Conservation (phyloP, 2,329 filamentous ascomycete species). For the Botrytis sinoallii region DNA sequence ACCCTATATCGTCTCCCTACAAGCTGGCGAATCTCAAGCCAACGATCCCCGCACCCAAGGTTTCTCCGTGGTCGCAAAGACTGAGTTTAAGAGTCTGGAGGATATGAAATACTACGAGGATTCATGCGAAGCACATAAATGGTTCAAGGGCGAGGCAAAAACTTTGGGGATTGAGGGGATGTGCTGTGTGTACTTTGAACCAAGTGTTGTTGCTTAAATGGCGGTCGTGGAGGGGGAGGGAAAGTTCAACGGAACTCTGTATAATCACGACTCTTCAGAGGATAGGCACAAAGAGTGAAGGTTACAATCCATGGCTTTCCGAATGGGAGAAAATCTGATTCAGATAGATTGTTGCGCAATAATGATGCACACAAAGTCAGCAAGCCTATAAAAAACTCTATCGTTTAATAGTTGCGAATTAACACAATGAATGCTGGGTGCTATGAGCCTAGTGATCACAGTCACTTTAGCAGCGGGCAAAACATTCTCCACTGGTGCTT, state of each 20-base stretch:
- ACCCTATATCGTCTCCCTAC: conserved; percentile 52
- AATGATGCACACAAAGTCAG: neutral
- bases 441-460: neutral
- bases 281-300: neutral
- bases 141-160: conserved; percentile 40
- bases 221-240: neutral
- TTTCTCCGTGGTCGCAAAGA: conserved; percentile 52
- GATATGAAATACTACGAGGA: conserved; percentile 61
- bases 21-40: conserved; percentile 45
- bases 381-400: neutral
- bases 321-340: neutral
- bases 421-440: neutral
- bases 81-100: conserved; percentile 51
- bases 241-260: no score
- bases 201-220: conserved; percentile 20
- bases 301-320: neutral
- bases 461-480: neutral
- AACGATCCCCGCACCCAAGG: conserved; percentile 53
- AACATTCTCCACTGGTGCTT: neutral
- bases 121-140: conserved; percentile 53
- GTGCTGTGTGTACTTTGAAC: conserved; percentile 36
- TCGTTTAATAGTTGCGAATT: neutral
- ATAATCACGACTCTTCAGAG: no score
- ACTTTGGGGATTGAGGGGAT: conserved; percentile 27
- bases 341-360: neutral